phyloP scores from a whole-genome alignment of 805 yeast species.

The Candida sanyiensis region DNA sequence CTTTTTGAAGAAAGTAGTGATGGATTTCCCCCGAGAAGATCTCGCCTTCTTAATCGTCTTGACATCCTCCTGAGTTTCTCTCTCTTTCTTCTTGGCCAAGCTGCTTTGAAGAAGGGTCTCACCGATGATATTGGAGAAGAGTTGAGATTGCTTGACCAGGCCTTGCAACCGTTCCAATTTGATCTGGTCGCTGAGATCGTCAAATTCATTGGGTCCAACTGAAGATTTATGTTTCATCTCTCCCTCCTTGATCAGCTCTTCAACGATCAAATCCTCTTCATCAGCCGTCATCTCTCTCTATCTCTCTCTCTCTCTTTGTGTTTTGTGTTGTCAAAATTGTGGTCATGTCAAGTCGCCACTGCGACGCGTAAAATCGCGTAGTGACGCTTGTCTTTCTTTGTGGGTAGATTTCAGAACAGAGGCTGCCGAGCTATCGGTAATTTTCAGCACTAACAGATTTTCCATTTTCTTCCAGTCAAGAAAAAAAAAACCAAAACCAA shows the following conservation, averaged over 20 bases:
- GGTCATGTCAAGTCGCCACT: not conserved
- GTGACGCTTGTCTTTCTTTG: not conserved
- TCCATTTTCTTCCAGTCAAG: not conserved
- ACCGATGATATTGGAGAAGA: constrained; percentile 81
- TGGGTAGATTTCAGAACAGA: constrained; percentile 5
- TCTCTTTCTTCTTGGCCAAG: constrained; percentile 29
- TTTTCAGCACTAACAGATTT: constrained; percentile 14
- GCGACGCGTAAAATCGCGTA: not conserved
- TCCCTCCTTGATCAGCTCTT: constrained; percentile 13
- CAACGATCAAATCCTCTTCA: constrained; percentile 20
- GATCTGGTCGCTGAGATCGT: constrained; percentile 42
- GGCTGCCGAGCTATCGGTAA: constrained; percentile 9
- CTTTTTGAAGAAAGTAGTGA: constrained; percentile 22
- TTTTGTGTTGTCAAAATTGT: not conserved
- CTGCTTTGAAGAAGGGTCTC: constrained; percentile 60
- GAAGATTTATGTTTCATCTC: constrained; percentile 9
- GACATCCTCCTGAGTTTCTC: constrained; percentile 19
- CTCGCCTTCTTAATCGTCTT: constrained; percentile 20
- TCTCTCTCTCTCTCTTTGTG: not conserved
- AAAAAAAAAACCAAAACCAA: constrained; percentile 2
- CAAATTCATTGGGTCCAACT: constrained; percentile 23
- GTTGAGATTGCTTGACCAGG: constrained; percentile 80
- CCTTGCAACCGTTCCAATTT: constrained; percentile 65
- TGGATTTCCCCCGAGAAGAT: constrained; percentile 19
- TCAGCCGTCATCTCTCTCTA: constrained; percentile 9